Base-by-base conservation (phyloP, 176 grass and related monocot species). In the Musa itinerans region DNA sequence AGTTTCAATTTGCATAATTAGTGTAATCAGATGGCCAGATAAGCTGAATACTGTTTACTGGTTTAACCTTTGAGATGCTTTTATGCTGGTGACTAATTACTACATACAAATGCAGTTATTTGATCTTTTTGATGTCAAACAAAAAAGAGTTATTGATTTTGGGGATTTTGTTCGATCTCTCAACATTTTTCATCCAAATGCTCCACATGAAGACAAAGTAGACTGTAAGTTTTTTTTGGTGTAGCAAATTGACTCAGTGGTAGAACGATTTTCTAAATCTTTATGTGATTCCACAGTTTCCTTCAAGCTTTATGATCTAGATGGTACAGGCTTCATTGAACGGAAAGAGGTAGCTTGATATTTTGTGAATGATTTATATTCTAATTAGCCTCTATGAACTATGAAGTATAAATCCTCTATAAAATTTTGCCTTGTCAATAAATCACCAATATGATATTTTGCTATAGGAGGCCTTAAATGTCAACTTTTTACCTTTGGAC, bases 301-400 rank as follows among this genome's bases (percentile, higher is more conserved):
- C 23, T 99, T 99, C 84, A 99, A 80, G 80, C 86, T 99, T 76
- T 99, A 99, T 79, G 95, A 99, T 87, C 78, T 99, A 85, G 88
- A 99, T 8, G 78, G 81, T 64, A 99, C 86, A 53, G 90, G 88
- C 64, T 94, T 87, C 86, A 99, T 99, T 74, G 95, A 94, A 74
- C 78, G 95, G 23, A 91, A 99, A 52, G 90, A 99, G 90, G 95
- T 99, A 91, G 43, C 53, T 71, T 26, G 1, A 29, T 11, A 56
- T 19, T 34, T 43, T 65, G 3, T 65, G 27, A 65, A 26, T 64
- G 17, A 4, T 9, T 24, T 22, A 77, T 52, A 16, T 65, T 17
- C 52, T 63, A 13, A 51, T 50, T 23, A 2, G 9, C 2, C n/a
- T 19, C 7, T 22, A 5, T 34, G 29, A 34, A 34, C 29, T 34